Base-by-base conservation (phyloP, 2,329 filamentous ascomycete genomes). In the Sclerotinia glacialis region DNA sequence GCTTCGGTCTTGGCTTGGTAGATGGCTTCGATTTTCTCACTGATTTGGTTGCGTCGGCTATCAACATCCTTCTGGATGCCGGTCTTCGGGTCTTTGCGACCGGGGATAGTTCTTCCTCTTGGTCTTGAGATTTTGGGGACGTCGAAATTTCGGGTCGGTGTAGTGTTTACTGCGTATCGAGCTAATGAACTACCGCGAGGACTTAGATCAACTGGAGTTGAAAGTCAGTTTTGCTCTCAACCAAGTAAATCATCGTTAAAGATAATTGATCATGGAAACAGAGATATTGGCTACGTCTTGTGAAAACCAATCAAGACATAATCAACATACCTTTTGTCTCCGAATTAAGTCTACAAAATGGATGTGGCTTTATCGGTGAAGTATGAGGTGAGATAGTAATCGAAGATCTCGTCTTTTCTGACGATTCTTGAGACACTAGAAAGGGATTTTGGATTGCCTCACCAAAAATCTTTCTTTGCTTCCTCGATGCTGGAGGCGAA, bases 21-120 rank as follows among this genome's bases (percentile, higher is more conserved):
- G 6, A 74, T 63, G 8, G 68, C 69, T 56, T 72, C 71, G 47
- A 74, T 71, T 31, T 72, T 72, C 31, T 71, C 68, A 28, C 70
- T 71, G 16, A 73, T 63, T 66, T 66, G 64, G 34, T 46, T 34
- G 8, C 64, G 55, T 26, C 55, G 12, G 1, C 14, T 53, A 8
- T 65, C 55, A 16, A 53, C 6, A 28, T 66, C 64, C 61, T 61
- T 61, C 11, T 61, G 47, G 7, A 44, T 37, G 6, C 37, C 37
- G 16, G 44, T 54, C 26, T 50, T 49, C n/a, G 21, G 26, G 6
- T 61, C 28, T n/a, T 47, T 66, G 5, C 47, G 58, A 5, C 55
- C n/a, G 5, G 55, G 64, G 3, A 52, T 42, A 8, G 34, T 65
- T 67, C 44, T 64, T 61, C 61, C 64, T 28, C 31, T 40, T 49